Evolutionary conservation across 2,329 filamentous ascomycete species (phyloP).

Genomic region (Pezicula carpinea): DNA sequence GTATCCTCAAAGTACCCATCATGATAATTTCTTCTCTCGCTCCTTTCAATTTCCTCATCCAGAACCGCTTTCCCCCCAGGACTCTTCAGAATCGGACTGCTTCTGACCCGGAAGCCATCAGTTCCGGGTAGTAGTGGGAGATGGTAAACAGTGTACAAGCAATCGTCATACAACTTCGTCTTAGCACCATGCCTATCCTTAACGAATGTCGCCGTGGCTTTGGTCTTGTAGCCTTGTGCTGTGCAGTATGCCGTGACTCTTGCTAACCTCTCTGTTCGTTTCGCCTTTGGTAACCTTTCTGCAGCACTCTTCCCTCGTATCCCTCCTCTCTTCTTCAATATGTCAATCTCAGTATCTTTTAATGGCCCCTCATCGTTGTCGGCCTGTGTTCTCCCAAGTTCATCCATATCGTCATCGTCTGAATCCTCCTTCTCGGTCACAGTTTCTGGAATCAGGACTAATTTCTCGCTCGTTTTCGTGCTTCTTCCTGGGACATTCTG

Average conservation of each 20-base stretch:
- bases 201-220: constrained; percentile 82
- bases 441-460: constrained; percentile 90
- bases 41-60: constrained; percentile 93
- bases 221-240: constrained; percentile 87
- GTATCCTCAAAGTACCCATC: constrained; percentile 83
- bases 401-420: constrained; percentile 51
- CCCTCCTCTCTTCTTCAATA: constrained; percentile 57
- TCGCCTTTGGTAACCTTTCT: constrained; percentile 83
- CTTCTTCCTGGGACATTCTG: constrained; percentile 73
- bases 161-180: constrained; percentile 97
- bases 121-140: constrained; percentile 79
- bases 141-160: constrained; percentile 92
- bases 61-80: constrained; percentile 89
- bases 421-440: constrained; percentile 55
- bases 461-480: constrained; percentile 91
- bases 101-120: constrained; percentile 83
- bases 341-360: constrained; percentile 62
- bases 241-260: constrained; percentile 95
- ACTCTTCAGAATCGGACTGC: constrained; percentile 86
- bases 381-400: constrained; percentile 42
- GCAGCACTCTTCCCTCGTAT: constrained; percentile 83
- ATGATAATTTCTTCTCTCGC: constrained; percentile 82
- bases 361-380: constrained; percentile 62
- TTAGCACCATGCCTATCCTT: constrained; percentile 82
- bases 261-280: constrained; percentile 81